A percentile compares a stretch with the other conserved stretches of the same genome.
These are phyloP conservation scores for Aurantiochytrium sp. DNA, from an alignment of 108 stramenopile species.

Conservation along the genomic window DNA sequence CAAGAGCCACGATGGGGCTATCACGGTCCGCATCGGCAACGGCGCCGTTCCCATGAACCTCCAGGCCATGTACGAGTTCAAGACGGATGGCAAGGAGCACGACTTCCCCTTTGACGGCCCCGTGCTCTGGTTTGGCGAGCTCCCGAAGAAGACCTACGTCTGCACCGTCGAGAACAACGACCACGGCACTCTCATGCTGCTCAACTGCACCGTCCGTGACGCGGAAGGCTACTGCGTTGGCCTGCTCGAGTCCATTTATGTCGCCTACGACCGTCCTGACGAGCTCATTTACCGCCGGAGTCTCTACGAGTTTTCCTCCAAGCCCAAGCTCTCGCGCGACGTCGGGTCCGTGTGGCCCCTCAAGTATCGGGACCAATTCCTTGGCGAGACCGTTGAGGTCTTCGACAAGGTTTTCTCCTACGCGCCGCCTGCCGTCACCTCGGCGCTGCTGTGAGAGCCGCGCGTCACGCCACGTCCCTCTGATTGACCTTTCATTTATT, in stretches of 20 bases:
- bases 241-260: not conserved
- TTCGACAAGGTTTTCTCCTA: not conserved
- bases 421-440: too few species aligned
- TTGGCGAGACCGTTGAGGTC: not conserved
- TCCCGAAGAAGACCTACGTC: not conserved
- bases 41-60: not conserved
- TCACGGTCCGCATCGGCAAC: not conserved
- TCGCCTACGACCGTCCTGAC: not conserved
- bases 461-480: too few species aligned
- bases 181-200: not conserved
- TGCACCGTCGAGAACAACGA: not conserved
- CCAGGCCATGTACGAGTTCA: not conserved
- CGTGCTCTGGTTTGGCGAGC: not conserved
- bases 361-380: not conserved
- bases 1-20: not conserved
- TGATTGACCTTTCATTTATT: too few species aligned
- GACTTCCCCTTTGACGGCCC: not conserved
- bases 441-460: too few species aligned
- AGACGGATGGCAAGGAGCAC: not conserved
- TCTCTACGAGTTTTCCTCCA: not conserved
- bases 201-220: not conserved
- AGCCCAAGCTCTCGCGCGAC: not conserved
- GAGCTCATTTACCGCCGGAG: not conserved
- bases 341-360: not conserved
- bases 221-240: not conserved